phyloP scores from a whole-genome alignment of 2,329 filamentous ascomycete species.

The Ceratocystis ficicola region DNA sequence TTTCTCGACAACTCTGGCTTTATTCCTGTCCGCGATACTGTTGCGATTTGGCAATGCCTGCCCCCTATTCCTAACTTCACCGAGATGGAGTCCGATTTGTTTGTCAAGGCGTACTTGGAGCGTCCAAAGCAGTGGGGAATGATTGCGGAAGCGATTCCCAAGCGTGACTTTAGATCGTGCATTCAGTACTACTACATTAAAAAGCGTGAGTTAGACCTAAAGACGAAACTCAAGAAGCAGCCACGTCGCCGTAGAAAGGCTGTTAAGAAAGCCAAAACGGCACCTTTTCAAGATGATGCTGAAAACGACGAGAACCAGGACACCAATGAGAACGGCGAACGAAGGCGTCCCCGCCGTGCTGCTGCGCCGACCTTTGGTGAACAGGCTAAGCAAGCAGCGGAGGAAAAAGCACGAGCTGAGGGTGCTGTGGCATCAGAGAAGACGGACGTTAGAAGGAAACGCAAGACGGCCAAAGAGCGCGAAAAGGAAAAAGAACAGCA shows the following conservation, averaged over 20 bases:
- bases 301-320: constrained; percentile 49
- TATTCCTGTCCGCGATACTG: constrained; percentile 52
- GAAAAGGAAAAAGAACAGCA: constrained; percentile 39
- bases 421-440: constrained; percentile 14
- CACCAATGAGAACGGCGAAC: constrained; percentile 47
- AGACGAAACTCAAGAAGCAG: constrained; percentile 59
- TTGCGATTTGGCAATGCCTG: constrained; percentile 58
- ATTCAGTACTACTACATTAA: constrained; percentile 81
- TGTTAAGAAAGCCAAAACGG: constrained; percentile 47
- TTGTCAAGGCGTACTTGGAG: constrained; percentile 63
- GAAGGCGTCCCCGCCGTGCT: constrained; percentile 49
- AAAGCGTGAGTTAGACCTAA: constrained; percentile 62
- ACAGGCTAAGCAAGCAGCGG: constrained; percentile 28
- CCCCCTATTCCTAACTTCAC: constrained; percentile 65
- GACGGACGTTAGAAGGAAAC: constrained; percentile 15
- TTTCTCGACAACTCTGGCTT: constrained; percentile 56
- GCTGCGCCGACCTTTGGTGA: constrained; percentile 64
- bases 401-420: constrained; percentile 20
- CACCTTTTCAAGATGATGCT: constrained; percentile 54
- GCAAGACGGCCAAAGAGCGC: constrained; percentile 30
- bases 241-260: constrained; percentile 47
- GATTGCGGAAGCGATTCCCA: constrained; percentile 54
- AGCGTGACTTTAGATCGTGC: constrained; percentile 62
- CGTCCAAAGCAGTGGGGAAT: constrained; percentile 73
- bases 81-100: constrained; percentile 53